Evolutionary conservation across 1,284 basidiomycete species (phyloP).

Genomic region (Rhodotorula sp.): DNA sequence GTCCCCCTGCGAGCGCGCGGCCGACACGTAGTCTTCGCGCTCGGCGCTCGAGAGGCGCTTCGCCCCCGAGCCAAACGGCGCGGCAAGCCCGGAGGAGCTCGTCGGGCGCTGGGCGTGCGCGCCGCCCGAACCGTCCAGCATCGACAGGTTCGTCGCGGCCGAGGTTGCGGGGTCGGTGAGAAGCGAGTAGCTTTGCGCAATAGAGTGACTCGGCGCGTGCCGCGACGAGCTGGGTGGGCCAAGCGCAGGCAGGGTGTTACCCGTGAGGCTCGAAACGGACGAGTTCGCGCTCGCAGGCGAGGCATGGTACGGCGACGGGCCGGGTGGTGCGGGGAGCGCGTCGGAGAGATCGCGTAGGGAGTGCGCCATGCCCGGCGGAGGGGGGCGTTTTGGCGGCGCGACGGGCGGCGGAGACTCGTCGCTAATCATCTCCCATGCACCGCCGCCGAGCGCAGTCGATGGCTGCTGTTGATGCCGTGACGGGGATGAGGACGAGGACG

Average conservation of each 20-base stretch:
- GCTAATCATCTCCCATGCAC: constrained; percentile 19
- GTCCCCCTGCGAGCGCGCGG: not conserved
- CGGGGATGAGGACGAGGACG: constrained; percentile 2
- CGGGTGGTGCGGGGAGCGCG: constrained; percentile 2
- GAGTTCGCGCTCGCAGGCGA: constrained; percentile 19
- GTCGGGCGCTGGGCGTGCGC: not conserved
- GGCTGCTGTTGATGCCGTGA: not conserved
- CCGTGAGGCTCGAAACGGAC: constrained; percentile 16
- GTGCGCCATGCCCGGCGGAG: constrained; percentile 3
- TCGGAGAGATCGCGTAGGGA: constrained; percentile 27
- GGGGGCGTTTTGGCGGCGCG: constrained; percentile 5
- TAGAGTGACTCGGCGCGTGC: constrained; percentile 3
- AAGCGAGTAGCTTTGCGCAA: constrained; percentile 21
- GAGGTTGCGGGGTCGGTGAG: constrained; percentile 37
- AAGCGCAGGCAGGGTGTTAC: not conserved
- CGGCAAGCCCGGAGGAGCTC: not conserved
- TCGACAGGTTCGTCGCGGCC: constrained; percentile 31
- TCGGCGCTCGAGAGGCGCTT: not conserved
- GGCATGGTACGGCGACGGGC: not conserved
- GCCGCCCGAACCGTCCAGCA: constrained; percentile 3
- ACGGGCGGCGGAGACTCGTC: constrained; percentile 2
- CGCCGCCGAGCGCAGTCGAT: constrained; percentile 4
- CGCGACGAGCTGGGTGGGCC: not conserved
- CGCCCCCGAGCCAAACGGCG: not conserved
- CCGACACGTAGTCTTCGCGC: not conserved